Percentiles rank a stretch among this genome's conserved stretches.
Conservation (phyloP, 306 rosid species). For the Cercis canadensis region DNA sequence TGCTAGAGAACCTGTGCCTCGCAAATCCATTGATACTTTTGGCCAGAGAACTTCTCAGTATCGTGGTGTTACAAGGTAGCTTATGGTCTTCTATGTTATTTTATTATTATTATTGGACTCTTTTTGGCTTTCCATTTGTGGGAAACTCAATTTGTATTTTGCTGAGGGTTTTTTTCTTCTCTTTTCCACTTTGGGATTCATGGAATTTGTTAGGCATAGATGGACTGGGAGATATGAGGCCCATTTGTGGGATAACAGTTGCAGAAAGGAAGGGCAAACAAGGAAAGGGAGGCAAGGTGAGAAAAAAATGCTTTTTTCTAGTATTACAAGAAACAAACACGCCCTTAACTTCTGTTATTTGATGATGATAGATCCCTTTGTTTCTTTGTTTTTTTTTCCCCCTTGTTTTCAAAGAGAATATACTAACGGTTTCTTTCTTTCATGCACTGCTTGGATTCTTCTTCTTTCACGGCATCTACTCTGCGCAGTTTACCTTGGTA, state of each 20-base stretch:
- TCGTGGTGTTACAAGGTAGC: constrained; percentile 94
- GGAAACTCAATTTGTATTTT: not conserved
- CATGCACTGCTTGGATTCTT: constrained; percentile 54
- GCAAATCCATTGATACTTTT: constrained; percentile 92
- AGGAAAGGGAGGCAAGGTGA: constrained; percentile 99
- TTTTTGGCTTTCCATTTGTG: not conserved
- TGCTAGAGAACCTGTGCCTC: constrained; percentile 74
- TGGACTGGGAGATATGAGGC: constrained; percentile 99
- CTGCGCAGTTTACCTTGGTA: constrained; percentile 92
- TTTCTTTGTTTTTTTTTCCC: constrained; percentile 4
- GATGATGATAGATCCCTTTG: not conserved
- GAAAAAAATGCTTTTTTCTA: not conserved
- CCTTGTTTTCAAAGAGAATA: constrained; percentile 44
- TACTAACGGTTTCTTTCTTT: constrained; percentile 58
- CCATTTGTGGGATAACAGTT: constrained; percentile 98
- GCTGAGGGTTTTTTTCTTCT: not conserved
- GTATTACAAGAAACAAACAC: not conserved
- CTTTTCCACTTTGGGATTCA: not conserved
- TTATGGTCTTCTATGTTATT: not conserved
- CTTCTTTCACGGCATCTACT: constrained; percentile 48
- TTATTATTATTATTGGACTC: not conserved
- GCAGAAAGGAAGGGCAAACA: constrained; percentile 98
- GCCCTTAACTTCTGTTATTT: constrained; percentile 4
- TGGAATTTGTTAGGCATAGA: constrained; percentile 75
- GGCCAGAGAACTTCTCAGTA: constrained; percentile 98